Evolutionary conservation across 208 protist genomes (phyloP).

Genomic region (Trypanosoma caninum): DNA sequence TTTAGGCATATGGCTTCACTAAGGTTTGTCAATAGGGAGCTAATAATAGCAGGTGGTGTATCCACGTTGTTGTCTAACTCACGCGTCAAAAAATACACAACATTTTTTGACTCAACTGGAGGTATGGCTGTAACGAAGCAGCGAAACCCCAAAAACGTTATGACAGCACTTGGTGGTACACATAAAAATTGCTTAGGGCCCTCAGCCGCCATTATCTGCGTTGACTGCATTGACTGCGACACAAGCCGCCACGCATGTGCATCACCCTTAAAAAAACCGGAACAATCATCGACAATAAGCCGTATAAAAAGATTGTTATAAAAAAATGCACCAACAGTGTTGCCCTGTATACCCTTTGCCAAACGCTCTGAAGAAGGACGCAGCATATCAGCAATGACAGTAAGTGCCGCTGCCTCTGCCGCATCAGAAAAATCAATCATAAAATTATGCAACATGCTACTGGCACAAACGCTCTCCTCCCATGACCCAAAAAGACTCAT

Average conservation of each 20-base stretch:
- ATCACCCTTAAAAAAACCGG: conserved; percentile 44
- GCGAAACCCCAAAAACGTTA: conserved; percentile 54
- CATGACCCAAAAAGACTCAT: conserved; percentile 10
- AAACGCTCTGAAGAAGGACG: conserved; percentile 26
- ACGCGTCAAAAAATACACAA: conserved; percentile 7
- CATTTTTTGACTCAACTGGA: conserved; percentile 21
- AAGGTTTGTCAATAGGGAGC: conserved; percentile 29
- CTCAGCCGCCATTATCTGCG: conserved; percentile 37
- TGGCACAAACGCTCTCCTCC: conserved; percentile 8
- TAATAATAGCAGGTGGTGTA: conserved; percentile 26
- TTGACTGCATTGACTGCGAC: conserved; percentile 25
- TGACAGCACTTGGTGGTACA: conserved; percentile 42
- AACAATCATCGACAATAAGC: conserved; percentile 47
- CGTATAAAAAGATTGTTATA: conserved; percentile 41
- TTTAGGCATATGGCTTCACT: conserved; percentile 33
- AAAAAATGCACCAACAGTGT: conserved; percentile 28
- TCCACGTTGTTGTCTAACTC: conserved; percentile 3
- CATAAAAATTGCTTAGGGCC: conserved; percentile 48
- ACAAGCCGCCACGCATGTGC: conserved; percentile 34
- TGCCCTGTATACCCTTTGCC: conserved; percentile 18
- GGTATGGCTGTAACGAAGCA: conserved; percentile 60
- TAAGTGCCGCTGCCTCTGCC: conserved; percentile 28
- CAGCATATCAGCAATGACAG: conserved; percentile 39
- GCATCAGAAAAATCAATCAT: conserved; percentile 34
- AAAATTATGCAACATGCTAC: conserved; percentile 18